Base-by-base conservation (phyloP, 2,329 filamentous ascomycete species). In the Penicillium sp. region DNA sequence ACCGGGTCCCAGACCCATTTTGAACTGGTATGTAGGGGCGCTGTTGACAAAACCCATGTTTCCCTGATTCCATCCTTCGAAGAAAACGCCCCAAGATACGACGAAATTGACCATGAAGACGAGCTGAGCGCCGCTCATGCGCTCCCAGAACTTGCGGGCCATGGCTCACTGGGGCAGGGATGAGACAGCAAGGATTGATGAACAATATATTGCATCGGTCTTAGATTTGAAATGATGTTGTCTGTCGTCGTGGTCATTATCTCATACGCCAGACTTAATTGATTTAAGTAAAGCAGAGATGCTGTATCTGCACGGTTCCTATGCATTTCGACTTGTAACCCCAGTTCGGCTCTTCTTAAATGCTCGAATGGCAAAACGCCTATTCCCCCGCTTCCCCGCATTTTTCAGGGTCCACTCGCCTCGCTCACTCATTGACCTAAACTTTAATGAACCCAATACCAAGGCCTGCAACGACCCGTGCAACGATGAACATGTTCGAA, bases 361-460 rank as follows among this genome's bases (percentile, higher is more conserved):
- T 15, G 38, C 38, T 41, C 15, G 38, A 41, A 17, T 41, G 15
- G 38, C 38, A 41, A 41, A 41, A 41, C 38, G 38, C 15, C 38
- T 41, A 41, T 41, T 41, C 17, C 38, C 38, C 38, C n/a, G 38
- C 38, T 41, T 41, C 38, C 38, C 38, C 38, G 38, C 38, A 17
- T 41, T 41, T 41, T 41, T 38, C 37, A 6, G 38, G 15, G 38
- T 17, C 38, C 8, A 17, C 38, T 41, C 38, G 38, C 17, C 38
- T 41, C 38, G 38, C 38, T 38, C 15, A 5, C 3, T 7, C 38
- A 41, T 41, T 41, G 38, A 41, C 38, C n/a, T 41, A 41, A 17
- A 41, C 38, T 41, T 71, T 73, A 59, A 73, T 56, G 56, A 71
- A 70, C 14, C 71, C 71, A 14, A 72, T 73, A n/a, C 71, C 72